Conservation (phyloP, 2,329 filamentous ascomycete genomes). For the Erysiphe pulchra region DNA sequence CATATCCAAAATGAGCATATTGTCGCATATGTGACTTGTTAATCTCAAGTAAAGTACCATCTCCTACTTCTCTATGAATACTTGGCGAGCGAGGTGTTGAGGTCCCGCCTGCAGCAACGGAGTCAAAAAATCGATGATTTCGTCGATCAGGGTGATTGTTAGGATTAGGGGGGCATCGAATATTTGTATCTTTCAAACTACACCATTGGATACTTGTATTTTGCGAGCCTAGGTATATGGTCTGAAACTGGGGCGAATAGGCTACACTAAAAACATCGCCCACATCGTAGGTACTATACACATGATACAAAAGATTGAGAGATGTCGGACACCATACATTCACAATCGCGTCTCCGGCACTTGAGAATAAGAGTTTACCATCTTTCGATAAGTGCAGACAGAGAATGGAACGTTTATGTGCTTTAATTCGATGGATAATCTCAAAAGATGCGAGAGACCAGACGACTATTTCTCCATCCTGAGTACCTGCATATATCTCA, state of each 20-base stretch:
- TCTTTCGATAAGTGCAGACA: conserved; percentile 60
- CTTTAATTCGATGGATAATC: conserved; percentile 52
- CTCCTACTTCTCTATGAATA: conserved; percentile 20
- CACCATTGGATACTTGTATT: conserved; percentile 94
- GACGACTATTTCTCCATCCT: conserved; percentile 76
- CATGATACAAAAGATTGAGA: conserved; percentile 57
- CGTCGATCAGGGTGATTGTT: conserved; percentile 48
- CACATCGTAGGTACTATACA: conserved; percentile 82
- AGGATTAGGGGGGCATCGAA: conserved; percentile 32
- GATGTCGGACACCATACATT: conserved; percentile 74
- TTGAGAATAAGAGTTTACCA: conserved; percentile 57
- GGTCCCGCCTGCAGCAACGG: conserved; percentile 57
- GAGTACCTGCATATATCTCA: conserved; percentile 74
- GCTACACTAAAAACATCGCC: conserved; percentile 92
- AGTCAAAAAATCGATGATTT: conserved; percentile 82
- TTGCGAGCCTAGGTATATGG: conserved; percentile 75
- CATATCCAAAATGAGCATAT: conserved; percentile 85
- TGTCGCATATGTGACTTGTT: conserved; percentile 55
- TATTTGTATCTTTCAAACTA: conserved; percentile 36
- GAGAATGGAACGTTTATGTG: conserved; percentile 76
- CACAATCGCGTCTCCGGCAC: conserved; percentile 76
- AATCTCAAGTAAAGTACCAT: conserved; percentile 51
- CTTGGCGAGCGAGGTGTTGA: conserved; percentile 41
- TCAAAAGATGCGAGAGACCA: conserved; percentile 82
- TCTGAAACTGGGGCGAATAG: conserved; percentile 56